Evolutionary conservation across 225 moss, liverwort and hornwort genomes (phyloP), one percentile per base, ranked within the genome.

Genomic region (Pseudoscleropodium purum): DNA sequence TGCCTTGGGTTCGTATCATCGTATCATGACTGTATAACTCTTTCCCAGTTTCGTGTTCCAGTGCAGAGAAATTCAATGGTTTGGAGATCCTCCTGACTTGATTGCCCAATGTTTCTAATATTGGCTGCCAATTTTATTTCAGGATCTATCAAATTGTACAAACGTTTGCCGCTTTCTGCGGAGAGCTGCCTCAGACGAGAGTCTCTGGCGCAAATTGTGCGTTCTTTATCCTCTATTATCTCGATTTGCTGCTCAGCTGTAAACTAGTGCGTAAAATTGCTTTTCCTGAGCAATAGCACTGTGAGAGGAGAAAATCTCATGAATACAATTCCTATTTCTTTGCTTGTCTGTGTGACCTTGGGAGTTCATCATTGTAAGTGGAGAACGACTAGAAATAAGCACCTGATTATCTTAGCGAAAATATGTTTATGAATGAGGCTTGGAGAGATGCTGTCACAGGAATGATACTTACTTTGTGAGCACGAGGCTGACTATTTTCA

Each of bases 91-190:
- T 89, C 34, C 45, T 85, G 84, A 89, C 62, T 87, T 61, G 73
- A 70, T 63, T 82, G 79, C 67, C 37, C 43, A 73, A 52, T 91
- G 72, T 60, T 82, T 62, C 56, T 74, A 83, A 79, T 75, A 18
- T 84, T 80, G 67, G 10, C 63, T 41, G 45, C 45, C 41, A 83
- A 86, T 86, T 79, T 52, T 84, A 69, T 88, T 91, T 47, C 92
- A 98, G 97, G 99, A 99, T 91, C 94, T 99, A 45, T 96, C 97
- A 59, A 96, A 91, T 81, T 99, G 99, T 91, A 95, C 99, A 75
- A 93, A 90, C 80, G 99, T 99, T 47, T 99, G 99, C 93, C 97
- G 96, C 62, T 99, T 97, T 86, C 93, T 99, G 54, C 95, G 97
- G 91, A 85, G 91, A 60, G 96, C 95, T 87, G 96, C 97, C 85